Evolutionary conservation across 202 grass and related monocot species (phyloP), one percentile per base, ranked within the genome.

Genomic region (Panicum virgatum): DNA sequence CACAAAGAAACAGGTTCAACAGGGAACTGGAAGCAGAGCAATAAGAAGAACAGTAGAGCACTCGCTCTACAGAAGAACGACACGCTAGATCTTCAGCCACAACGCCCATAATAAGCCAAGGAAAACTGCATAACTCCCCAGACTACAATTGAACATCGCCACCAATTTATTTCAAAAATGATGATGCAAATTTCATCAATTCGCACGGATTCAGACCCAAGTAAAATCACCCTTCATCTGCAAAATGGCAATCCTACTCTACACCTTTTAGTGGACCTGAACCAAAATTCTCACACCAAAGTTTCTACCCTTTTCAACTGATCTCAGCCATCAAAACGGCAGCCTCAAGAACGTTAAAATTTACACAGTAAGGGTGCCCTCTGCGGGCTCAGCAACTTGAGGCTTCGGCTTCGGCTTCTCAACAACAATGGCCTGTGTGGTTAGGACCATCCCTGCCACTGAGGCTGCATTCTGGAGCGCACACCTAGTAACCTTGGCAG

Each of bases 381-480:
- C 87, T 1, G 82, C 32, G n/a, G 72, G 20, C 37, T 75, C 77
- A 1, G 84, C 81, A 5, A 75, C 61, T 20, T 67, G 65, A 18
- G 85, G 40, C 82, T 85, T 88, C 1, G 85, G 82, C 82, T 90
- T 90, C 1, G 91, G 78, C 79, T 93, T 93, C 61, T 93, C 91
- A 7, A 90, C 91, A 8, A 93, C 88, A 46, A 93, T 90, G 0
- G 91, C 85, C 13, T 93, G 88, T 5, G 91, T 93, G 51, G 91
- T 93, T 16, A 93, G 79, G 13, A 93, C 87, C 91, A 93, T 90
- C n/a, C 88, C 91, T 36, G 91, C 69, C 43, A 93, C 88, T 2
- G 91, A 93, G 5, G 91, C 69, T 0, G 91, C 88, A 18, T 93
- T 93, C 74, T 93, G 91, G 11, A 93, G 88, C 0, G 88, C 91